Percentiles rank a stretch among this genome's conserved stretches.
phyloP scores from a whole-genome alignment of 2,329 filamentous ascomycete genomes.

The Penicillium fuscoglaucum region DNA sequence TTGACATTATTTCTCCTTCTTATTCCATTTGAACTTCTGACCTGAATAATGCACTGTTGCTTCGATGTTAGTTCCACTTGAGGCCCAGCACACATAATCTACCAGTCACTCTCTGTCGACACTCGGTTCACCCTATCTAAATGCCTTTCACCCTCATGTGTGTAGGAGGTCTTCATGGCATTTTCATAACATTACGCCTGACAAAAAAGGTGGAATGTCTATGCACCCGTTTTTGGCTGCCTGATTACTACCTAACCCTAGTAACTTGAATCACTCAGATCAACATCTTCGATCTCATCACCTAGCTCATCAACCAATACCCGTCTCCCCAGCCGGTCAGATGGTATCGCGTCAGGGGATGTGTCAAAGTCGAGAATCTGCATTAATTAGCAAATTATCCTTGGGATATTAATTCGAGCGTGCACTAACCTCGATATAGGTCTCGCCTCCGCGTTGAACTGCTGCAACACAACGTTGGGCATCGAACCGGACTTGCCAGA shows the following conservation, averaged over 20 bases:
- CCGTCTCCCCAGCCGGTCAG: slow-evolving; percentile 73
- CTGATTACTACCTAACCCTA: not conserved
- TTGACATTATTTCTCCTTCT: too few species aligned
- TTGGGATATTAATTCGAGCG: not conserved
- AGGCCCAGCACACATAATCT: not conserved
- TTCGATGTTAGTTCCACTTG: not conserved
- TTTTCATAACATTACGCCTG: not conserved
- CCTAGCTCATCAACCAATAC: slow-evolving; percentile 53
- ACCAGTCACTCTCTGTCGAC: not conserved
- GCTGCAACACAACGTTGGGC: slow-evolving; percentile 92
- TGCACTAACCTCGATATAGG: slow-evolving; percentile 84
- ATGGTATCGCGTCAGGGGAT: slow-evolving; percentile 77
- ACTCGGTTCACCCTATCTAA: too few species aligned
- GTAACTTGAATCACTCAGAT: not conserved
- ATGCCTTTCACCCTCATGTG: not conserved
- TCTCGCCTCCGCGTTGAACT: slow-evolving; percentile 86
- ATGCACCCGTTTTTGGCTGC: not conserved
- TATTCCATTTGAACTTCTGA: too few species aligned
- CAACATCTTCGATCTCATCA: not conserved
- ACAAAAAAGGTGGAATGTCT: not conserved
- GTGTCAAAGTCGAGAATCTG: slow-evolving; percentile 97
- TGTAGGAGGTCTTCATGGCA: not conserved
- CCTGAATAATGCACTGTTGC: too few species aligned
- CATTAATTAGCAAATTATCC: slow-evolving; percentile 17
- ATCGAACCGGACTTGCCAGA: slow-evolving; percentile 99